Base-by-base conservation (phyloP, 1,284 basidiomycete genomes). In the Omphalotus olearius region DNA sequence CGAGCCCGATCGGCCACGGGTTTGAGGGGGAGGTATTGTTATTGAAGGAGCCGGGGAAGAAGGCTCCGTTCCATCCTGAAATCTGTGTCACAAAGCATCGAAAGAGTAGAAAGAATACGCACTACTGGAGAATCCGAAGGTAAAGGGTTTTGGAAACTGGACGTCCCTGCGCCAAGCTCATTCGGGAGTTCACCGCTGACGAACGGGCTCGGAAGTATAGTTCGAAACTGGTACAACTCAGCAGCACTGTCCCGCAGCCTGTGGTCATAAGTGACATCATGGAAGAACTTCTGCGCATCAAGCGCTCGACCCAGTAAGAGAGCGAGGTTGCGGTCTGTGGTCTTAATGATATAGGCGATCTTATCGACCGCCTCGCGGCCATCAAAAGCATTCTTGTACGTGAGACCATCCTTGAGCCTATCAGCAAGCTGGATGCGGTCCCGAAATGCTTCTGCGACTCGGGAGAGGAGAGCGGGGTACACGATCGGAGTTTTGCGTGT, bases 231-330 rank as follows among this genome's bases (percentile, higher is more conserved):
- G 69, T 98, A 99, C 26, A 99, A 72, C 69, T 99, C 97, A 56
- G 82, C 78, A 2, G 85, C 75, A 60, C 85, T 93, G 69, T 99
- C 97, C 46, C 97, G 79, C 56, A 99, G 67, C 11, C 96, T 85
- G 68, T 99, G 97, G 64, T 98, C 95, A 66, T 99, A 99, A 6
- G 96, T 98, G 58, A 99, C 97, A 63, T 98, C 97, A 67, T 99
- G 97, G 68, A 99, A 99, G 73, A 96, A 98, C 72, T 98, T 99
- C 72, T 99, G 97, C 11, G 94, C 91, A 65, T 99, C 97, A 51
- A 99, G 76, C 4, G 96, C 94, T 45, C 97, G 82, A 11, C 97
- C 97, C 9, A 99, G 80, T 2, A 99, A 76, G 42, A 99, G 72
- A 3, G 97, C 97, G 18, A 99, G 80, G 67, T 98, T 98, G 16